Evolutionary conservation across 768 basidiomycete genomes (phyloP).

Genomic region (Panaeolus cyanescens): DNA sequence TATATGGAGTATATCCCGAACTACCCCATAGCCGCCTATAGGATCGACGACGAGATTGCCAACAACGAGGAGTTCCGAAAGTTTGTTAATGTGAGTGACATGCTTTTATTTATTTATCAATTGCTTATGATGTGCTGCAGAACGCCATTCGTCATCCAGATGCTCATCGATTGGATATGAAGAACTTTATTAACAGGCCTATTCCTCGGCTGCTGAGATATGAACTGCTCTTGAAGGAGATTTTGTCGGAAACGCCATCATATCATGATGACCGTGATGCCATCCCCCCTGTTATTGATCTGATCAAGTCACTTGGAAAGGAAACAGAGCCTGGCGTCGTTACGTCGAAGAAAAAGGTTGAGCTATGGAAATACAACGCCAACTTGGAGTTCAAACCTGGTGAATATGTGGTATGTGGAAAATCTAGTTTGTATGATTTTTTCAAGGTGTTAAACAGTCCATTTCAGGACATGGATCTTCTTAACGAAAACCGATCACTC

Average conservation of each 20-base stretch:
- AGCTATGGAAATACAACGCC: constrained; percentile 82
- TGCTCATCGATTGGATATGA: constrained; percentile 84
- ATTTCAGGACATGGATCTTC: constrained; percentile 79
- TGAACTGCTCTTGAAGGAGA: constrained; percentile 76
- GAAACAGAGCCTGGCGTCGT: constrained; percentile 86
- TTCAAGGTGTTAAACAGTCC: constrained; percentile 1
- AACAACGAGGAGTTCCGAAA: constrained; percentile 76
- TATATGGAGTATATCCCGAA: constrained; percentile 93
- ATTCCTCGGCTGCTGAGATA: constrained; percentile 89
- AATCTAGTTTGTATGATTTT: neutral
- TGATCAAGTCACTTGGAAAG: constrained; percentile 84
- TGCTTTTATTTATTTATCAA: neutral
- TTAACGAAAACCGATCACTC: constrained; percentile 81
- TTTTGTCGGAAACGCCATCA: constrained; percentile 75
- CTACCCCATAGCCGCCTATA: constrained; percentile 88
- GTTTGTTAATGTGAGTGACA: constrained; percentile 71
- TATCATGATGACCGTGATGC: constrained; percentile 78
- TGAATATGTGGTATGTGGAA: constrained; percentile 64
- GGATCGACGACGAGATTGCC: constrained; percentile 85
- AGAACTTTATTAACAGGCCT: constrained; percentile 88
- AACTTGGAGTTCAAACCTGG: constrained; percentile 78
- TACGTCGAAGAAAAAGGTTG: constrained; percentile 86
- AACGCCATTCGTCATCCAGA: constrained; percentile 64
- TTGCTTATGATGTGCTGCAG: constrained; percentile 20
- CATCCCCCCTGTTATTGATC: constrained; percentile 87